These are phyloP conservation scores for Neopestalotiopsis sp. DNA, from an alignment of 2,329 filamentous ascomycete genomes.

Conservation along the genomic window DNA sequence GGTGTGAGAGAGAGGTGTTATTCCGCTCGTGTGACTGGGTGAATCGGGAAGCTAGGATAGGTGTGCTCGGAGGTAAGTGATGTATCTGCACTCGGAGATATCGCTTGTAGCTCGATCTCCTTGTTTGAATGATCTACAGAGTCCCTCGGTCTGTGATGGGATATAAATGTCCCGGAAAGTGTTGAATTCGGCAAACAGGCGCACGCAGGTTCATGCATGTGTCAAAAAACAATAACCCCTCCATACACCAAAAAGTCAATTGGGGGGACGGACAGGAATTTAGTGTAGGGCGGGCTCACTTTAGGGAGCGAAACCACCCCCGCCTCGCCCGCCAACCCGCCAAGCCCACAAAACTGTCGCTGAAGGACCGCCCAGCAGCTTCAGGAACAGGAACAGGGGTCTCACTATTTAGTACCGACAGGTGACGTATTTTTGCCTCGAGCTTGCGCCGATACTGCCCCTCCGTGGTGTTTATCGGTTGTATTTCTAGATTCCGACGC, in stretches of 20 bases:
- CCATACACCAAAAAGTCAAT: constrained; percentile 2
- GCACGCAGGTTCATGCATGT: neutral
- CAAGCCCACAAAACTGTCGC: too few relatives aligned
- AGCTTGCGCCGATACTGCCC: neutral
- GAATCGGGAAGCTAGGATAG: too few relatives aligned
- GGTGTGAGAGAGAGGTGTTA: neutral
- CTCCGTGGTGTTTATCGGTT: constrained; percentile 8
- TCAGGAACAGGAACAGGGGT: neutral
- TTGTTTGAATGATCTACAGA: neutral
- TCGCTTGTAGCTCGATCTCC: neutral
- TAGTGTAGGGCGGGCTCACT: neutral
- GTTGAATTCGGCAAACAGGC: neutral
- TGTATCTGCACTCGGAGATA: neutral
- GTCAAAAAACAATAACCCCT: neutral
- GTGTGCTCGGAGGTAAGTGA: neutral
- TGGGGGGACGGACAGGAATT: neutral
- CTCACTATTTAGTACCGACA: neutral
- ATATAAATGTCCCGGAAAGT: neutral
- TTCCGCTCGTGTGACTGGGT: neutral
- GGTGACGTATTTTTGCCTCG: constrained; percentile 9
- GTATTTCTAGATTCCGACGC: constrained; percentile 12
- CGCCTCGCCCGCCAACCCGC: too few relatives aligned
- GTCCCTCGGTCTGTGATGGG: neutral
- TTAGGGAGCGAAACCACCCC: too few relatives aligned
- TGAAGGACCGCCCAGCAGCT: neutral